phyloP scores from a whole-genome alignment of 306 rosid genomes.

The Astragalus glycyphyllos region DNA sequence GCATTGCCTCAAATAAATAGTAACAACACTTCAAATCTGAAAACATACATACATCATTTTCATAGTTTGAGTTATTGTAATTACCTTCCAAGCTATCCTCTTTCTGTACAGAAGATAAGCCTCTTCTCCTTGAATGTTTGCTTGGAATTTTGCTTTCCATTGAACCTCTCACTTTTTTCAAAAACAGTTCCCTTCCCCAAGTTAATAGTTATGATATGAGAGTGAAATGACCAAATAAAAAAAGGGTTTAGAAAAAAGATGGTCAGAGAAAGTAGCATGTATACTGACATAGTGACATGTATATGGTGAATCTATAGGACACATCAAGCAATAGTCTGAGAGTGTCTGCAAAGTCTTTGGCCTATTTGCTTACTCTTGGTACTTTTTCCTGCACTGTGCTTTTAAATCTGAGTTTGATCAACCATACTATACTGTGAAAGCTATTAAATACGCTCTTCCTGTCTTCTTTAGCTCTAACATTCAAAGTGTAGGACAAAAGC shows the following conservation, averaged over 20 bases:
- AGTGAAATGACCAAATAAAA: not conserved
- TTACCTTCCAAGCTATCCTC: constrained; percentile 5
- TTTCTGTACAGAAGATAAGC: not conserved
- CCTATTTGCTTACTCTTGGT: not conserved
- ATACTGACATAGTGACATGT: constrained; percentile 59
- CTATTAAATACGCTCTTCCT: constrained; percentile 23
- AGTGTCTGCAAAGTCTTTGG: constrained; percentile 30
- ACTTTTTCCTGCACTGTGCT: constrained; percentile 23
- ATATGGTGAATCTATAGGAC: constrained; percentile 47
- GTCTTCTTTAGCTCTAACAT: not conserved
- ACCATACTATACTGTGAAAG: not conserved
- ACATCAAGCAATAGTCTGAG: constrained; percentile 48
- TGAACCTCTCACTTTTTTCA: not conserved
- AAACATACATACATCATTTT: constrained; percentile 38
- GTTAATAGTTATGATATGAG: too few species aligned
- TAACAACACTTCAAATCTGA: constrained; percentile 46
- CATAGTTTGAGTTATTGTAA: not conserved
- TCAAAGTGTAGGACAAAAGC: constrained; percentile 1
- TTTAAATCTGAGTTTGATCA: not conserved
- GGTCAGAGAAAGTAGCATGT: constrained; percentile 44
- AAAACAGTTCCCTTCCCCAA: too few species aligned
- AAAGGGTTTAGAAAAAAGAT: constrained; percentile 27
- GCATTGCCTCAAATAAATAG: constrained; percentile 67
- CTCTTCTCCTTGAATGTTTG: constrained; percentile 33
- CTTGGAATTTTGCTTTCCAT: not conserved